Evolutionary conservation across 2,329 filamentous ascomycete species (phyloP).

Genomic region (Microcyclosporella mali): DNA sequence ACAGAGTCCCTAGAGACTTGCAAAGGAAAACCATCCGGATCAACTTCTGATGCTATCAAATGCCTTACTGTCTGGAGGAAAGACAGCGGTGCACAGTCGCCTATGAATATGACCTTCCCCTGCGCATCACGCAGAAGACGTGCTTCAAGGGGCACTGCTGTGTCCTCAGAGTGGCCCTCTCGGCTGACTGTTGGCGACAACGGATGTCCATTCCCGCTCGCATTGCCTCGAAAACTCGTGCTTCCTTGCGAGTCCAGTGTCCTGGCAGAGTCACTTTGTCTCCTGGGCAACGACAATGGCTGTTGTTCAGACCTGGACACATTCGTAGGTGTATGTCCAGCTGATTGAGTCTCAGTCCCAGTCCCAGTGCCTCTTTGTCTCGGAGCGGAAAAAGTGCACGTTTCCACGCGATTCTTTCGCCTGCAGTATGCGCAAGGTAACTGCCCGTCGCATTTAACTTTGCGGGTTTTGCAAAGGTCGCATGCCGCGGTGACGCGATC

Average conservation of each 20-base stretch:
- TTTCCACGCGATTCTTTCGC: slow-evolving; percentile 36
- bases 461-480: slow-evolving; percentile 42
- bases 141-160: slow-evolving; percentile 39
- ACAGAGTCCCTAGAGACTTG: slow-evolving; percentile 19
- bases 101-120: slow-evolving; percentile 50
- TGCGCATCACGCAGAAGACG: slow-evolving; percentile 47
- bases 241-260: not conserved
- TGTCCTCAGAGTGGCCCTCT: slow-evolving; percentile 31
- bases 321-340: slow-evolving; percentile 25
- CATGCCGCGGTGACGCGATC: slow-evolving; percentile 34
- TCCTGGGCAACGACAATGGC: not conserved
- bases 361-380: slow-evolving; percentile 27
- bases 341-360: slow-evolving; percentile 21
- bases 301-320: not conserved
- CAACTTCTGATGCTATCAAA: slow-evolving; percentile 43
- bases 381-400: slow-evolving; percentile 37
- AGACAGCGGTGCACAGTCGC: slow-evolving; percentile 48
- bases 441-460: slow-evolving; percentile 49
- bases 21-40: slow-evolving; percentile 27
- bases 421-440: slow-evolving; percentile 48
- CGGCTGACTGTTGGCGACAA: slow-evolving; percentile 17
- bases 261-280: slow-evolving; percentile 4
- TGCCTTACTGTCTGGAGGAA: slow-evolving; percentile 49
- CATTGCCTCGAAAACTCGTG: not conserved
- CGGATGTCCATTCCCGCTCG: slow-evolving; percentile 8